A percentile compares a stretch with the other conserved stretches of the same genome.
phyloP scores from a whole-genome alignment of 2,329 filamentous ascomycete species.

The Xylariaceae sp. region DNA sequence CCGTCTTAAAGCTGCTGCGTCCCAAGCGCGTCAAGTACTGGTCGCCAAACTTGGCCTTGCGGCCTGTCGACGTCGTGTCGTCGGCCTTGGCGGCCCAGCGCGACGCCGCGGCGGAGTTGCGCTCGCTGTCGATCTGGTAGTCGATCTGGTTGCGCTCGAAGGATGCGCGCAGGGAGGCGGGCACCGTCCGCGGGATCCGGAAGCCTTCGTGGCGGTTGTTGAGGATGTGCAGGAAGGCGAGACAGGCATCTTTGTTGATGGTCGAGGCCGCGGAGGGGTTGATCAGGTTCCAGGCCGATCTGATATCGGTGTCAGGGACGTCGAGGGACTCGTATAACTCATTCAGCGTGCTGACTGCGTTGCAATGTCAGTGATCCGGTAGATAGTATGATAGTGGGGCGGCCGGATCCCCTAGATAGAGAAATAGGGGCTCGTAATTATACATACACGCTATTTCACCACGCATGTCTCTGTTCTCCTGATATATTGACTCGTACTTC shows the following conservation, averaged over 20 bases:
- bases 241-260: constrained; percentile 90
- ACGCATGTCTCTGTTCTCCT: constrained; percentile 79
- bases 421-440: neutral
- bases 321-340: constrained; percentile 80
- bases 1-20: constrained; percentile 70
- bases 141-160: constrained; percentile 97
- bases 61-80: constrained; percentile 75
- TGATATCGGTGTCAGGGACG: constrained; percentile 70
- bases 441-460: constrained; percentile 73
- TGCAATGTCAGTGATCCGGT: constrained; percentile 1
- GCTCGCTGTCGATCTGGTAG: constrained; percentile 80
- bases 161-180: constrained; percentile 80
- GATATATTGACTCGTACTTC: constrained; percentile 98
- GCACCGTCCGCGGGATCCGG: constrained; percentile 86
- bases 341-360: constrained; percentile 66
- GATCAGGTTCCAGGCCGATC: constrained; percentile 93
- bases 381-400: neutral
- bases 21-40: constrained; percentile 90
- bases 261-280: constrained; percentile 79
- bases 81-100: constrained; percentile 76
- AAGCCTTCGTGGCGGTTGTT: constrained; percentile 94
- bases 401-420: neutral
- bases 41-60: constrained; percentile 96
- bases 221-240: constrained; percentile 94
- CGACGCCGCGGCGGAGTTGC: constrained; percentile 56